Evolutionary conservation across 352 stramenopile genomes (phyloP), one percentile per base, ranked within the genome.

Genomic region (Phytophthora lateralis): DNA sequence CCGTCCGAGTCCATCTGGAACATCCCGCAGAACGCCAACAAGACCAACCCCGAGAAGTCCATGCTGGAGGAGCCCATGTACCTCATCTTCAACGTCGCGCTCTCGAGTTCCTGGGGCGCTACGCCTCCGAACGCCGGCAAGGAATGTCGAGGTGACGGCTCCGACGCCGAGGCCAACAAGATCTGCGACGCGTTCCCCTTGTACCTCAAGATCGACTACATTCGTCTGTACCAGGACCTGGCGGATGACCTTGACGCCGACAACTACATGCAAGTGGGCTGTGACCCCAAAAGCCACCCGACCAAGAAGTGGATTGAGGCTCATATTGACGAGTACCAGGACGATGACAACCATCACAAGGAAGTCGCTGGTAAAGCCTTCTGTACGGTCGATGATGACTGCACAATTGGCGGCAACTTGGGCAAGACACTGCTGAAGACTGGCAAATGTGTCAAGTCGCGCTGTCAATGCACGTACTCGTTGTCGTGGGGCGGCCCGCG

Each of bases 161-260:
- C 47, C 0, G 65, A 80, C 7, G 6, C 35, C 15, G 26, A 9
- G 0, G 17, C 49, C 1, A 81, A 77, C 49, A 60, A 57, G 9
- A 81, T 85, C 41, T 83, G 74, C 48, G 74, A 79, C 26, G 11
- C 54, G 4, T 83, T 85, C 54, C 76, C 76, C 1, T 55, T 85
- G 54, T 83, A 73, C 41, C n/a, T 95, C 56, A 84, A 88, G 42
- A 84, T 97, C 55, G 90, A 97, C 76, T 90, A 85, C 53, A 80
- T 97, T 15, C 80, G 89, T 7, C 52, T 97, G 18, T 97, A 97
- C 56, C 90, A 97, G 59, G 75, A 84, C 43, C 24, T 48, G 4
- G 50, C 21, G 0, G 45, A 77, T 17, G 47, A 70, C 26, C 62
- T 70, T 15, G 48, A 70, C 8, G 35, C 21, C 2, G 61, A 61